A percentile compares a stretch with the other conserved stretches of the same genome.
These are phyloP conservation scores for Pythium folliculosum DNA, from an alignment of 352 stramenopile species.

Conservation along the genomic window DNA sequence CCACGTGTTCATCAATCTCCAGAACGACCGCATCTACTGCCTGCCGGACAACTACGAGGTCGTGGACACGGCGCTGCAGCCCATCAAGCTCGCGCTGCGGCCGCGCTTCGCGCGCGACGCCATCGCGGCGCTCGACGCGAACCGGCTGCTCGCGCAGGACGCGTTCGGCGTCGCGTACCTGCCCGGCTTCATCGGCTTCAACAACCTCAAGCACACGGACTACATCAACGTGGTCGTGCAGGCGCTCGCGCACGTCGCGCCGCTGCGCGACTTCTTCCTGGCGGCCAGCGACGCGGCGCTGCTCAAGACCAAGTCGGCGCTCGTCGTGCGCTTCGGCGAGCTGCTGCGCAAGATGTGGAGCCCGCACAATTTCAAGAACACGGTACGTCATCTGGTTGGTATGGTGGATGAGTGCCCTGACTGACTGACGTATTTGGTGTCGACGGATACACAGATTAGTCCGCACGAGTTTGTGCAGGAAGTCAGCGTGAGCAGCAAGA, in stretches of 20 bases:
- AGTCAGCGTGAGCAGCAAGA: constrained; percentile 95
- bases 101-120: constrained; percentile 85
- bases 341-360: constrained; percentile 98
- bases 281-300: constrained; percentile 37
- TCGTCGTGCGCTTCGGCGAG: constrained; percentile 94
- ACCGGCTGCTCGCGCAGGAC: constrained; percentile 92
- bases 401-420: not conserved
- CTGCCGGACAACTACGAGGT: constrained; percentile 99
- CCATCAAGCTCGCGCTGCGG: constrained; percentile 94
- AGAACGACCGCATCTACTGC: constrained; percentile 95
- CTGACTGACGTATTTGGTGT: not conserved
- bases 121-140: constrained; percentile 90
- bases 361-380: constrained; percentile 97
- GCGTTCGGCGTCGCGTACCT: constrained; percentile 97
- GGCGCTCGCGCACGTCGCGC: constrained; percentile 93
- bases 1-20: constrained; percentile 98
- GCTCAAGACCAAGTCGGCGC: constrained; percentile 66
- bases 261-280: constrained; percentile 96
- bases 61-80: constrained; percentile 92
- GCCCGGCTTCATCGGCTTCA: constrained; percentile 97
- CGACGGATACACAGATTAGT: constrained; percentile 59
- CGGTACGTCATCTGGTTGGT: constrained; percentile 57
- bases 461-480: constrained; percentile 97
- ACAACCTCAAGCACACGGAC: constrained; percentile 98
- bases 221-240: constrained; percentile 98